phyloP scores from a whole-genome alignment of 2,329 filamentous ascomycete genomes.

The Hypoxylon sp. region DNA sequence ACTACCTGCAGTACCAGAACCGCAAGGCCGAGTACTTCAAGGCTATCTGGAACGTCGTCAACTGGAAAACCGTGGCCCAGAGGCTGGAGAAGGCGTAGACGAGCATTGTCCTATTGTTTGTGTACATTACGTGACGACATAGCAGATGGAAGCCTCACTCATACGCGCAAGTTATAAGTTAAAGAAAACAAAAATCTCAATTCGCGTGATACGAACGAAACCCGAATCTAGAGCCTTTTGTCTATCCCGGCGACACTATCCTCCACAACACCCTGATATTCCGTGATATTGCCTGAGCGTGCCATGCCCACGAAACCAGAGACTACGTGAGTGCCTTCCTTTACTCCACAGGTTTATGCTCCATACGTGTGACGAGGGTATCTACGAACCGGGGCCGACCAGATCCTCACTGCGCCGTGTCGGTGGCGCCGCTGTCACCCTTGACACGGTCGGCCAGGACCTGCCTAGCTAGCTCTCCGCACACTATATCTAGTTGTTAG shows the following conservation, averaged over 20 bases:
- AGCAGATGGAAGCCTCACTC: not conserved
- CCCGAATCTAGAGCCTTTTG: not conserved
- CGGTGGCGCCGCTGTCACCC: not conserved
- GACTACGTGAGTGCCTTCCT: not conserved
- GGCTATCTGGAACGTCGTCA: conserved; percentile 81
- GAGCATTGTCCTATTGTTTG: not conserved
- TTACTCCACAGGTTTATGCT: not conserved
- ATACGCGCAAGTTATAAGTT: not conserved
- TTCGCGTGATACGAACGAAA: conserved; percentile 11
- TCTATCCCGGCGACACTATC: not conserved
- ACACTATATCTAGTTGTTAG: conserved; percentile 19
- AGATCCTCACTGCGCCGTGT: not conserved
- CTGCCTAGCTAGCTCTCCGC: conserved; percentile 19
- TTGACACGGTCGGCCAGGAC: conserved; percentile 15
- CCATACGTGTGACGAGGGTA: not conserved
- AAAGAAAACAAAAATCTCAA: no score
- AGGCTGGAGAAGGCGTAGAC: conserved; percentile 42
- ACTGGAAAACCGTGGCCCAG: conserved; percentile 61
- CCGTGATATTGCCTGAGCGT: not conserved
- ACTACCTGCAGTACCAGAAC: conserved; percentile 75
- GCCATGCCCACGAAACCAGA: not conserved
- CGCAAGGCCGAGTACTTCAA: conserved; percentile 83
- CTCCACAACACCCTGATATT: not conserved
- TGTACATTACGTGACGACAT: conserved; percentile 12
- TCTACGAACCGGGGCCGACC: not conserved